A percentile compares a stretch with the other conserved stretches of the same genome.
These are phyloP conservation scores for Termitomyces sp. DNA, from an alignment of 768 basidiomycete genomes.

Conservation along the genomic window DNA sequence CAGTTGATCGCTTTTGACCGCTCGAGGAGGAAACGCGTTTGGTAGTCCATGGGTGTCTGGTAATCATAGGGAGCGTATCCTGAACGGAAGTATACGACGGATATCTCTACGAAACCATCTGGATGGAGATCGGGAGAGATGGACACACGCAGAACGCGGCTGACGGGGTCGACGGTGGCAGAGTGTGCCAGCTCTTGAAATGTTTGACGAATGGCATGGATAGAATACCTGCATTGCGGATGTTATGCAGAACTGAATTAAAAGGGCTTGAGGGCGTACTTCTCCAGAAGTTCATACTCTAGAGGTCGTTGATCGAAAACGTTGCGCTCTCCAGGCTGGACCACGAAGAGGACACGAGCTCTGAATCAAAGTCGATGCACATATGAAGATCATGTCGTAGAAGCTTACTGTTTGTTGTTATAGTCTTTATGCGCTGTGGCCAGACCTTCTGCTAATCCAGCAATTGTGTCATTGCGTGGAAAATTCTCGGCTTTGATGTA, in stretches of 20 bases:
- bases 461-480: conserved; percentile 67
- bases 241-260: background rate
- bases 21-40: conserved; percentile 74
- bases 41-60: conserved; percentile 57
- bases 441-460: conserved; percentile 69
- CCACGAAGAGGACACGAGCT: conserved; percentile 75
- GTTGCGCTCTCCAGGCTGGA: conserved; percentile 85
- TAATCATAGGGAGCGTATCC: conserved; percentile 86
- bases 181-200: conserved; percentile 59
- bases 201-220: conserved; percentile 72
- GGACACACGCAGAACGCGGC: conserved; percentile 37
- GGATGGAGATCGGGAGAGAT: conserved; percentile 28
- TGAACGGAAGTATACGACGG: conserved; percentile 86
- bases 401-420: conserved; percentile 41
- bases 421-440: conserved; percentile 79
- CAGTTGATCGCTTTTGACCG: conserved; percentile 87
- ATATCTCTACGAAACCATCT: conserved; percentile 55
- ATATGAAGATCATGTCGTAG: background rate
- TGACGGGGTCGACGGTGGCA: conserved; percentile 47
- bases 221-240: conserved; percentile 50
- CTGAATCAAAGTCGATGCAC: conserved; percentile 18
- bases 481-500: conserved; percentile 49
- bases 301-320: conserved; percentile 90
- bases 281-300: conserved; percentile 81
- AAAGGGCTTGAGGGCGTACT: conserved; percentile 34